Evolutionary conservation across 176 grass and related monocot genomes (phyloP).

Genomic region (Aechmea fasciata): DNA sequence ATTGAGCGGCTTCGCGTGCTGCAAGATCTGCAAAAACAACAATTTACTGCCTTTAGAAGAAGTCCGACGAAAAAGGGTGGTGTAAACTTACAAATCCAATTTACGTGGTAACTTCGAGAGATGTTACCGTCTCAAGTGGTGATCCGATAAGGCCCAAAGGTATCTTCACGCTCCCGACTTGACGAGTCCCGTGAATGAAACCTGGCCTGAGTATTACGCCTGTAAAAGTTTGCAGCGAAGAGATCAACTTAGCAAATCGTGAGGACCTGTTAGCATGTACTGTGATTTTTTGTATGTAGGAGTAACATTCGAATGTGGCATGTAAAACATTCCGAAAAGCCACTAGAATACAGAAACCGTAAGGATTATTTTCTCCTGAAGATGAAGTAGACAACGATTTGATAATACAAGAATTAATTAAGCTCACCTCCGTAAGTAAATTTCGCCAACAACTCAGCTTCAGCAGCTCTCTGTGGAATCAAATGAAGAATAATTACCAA

Average conservation of each 20-base stretch:
- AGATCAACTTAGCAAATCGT: neutral
- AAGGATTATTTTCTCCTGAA: too few species aligned
- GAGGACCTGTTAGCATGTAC: neutral
- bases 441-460: slow-evolving; percentile 73
- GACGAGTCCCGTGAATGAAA: slow-evolving; percentile 92
- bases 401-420: neutral
- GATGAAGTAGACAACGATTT: too few species aligned
- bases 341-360: too few species aligned
- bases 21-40: slow-evolving; percentile 43
- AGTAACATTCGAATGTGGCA: too few species aligned
- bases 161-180: slow-evolving; percentile 69
- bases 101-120: neutral
- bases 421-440: slow-evolving; percentile 80
- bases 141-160: slow-evolving; percentile 78
- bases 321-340: too few species aligned
- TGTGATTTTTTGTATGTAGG: too few species aligned
- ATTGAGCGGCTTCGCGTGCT: slow-evolving; percentile 52
- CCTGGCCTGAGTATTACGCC: slow-evolving; percentile 76
- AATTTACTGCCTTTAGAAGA: neutral
- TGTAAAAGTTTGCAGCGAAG: slow-evolving; percentile 8
- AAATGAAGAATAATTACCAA: neutral
- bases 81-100: too few species aligned
- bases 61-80: neutral
- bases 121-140: slow-evolving; percentile 64
- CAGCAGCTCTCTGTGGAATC: slow-evolving; percentile 63